Evolutionary conservation across 495 filamentous ascomycete species (phyloP), one percentile per base, ranked within the genome.

Genomic region (Penicillium verhagenii): DNA sequence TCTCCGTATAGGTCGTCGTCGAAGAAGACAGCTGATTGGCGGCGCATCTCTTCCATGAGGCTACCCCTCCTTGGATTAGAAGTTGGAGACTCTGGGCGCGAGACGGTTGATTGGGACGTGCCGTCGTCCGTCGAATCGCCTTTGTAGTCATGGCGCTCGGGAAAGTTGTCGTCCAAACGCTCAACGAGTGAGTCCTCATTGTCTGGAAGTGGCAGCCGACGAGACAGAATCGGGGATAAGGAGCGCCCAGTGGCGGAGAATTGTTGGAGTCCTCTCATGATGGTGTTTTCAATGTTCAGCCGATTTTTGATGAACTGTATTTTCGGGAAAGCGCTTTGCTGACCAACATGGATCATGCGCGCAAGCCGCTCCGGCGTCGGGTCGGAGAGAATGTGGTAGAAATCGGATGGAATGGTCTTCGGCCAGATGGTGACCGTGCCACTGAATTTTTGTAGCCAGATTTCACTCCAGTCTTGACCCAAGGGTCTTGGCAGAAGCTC

Each of bases 401-500:
- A 96, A 68, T 98, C 94, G 9, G 80, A 84, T 2, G 80, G 58
- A 2, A 82, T 74, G 38, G 79, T 83, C 67, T 91, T 90, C 2
- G 94, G 94, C 85, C 94, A 97, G 61, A 98, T 90, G 8, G 95
- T 98, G 53, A 97, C 87, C 16, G 90, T 97, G 35, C 94, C 94
- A 56, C 85, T 88, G 75, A 97, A 97, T 54, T 87, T 86, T 69
- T 98, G 94, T 25, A 98, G 81, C 89, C 92, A 97, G 29, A 98
- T 86, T 69, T 93, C 87, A 49, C 83, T 88, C 94, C 94, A 98
- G 68, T 98, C 95, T 68, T 97, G 93, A 9, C 91, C 91, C n/a
- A 97, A 61, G 0, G 89, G 90, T 0, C 94, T 83, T 7, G 94
- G 94, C 0, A 98, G 82, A 6, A 98, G 80, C 63, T 98, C 94